Evolutionary conservation across 768 basidiomycete genomes (phyloP), one percentile per base, ranked within the genome.

Genomic region (Lanmaoa rubissima): DNA sequence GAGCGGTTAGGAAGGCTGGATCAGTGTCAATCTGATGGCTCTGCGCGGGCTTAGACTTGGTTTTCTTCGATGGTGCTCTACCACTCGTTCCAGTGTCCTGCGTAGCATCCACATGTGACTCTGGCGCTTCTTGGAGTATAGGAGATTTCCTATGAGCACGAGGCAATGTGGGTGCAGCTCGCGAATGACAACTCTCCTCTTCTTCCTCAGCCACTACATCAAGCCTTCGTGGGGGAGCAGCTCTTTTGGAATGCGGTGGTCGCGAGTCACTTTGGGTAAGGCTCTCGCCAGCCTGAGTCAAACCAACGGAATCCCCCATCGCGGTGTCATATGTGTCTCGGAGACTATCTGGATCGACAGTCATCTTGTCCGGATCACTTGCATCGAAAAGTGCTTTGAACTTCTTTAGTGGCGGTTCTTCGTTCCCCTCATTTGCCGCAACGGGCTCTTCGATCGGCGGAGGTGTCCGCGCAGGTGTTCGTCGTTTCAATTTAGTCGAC

Each of bases 371-470:
- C 31, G 84, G 85, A 64, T 85, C 76, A 42, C 76, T 85, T 10
- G 83, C 81, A 17, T 90, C 88, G 59, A 88, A 90, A 12, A 90
- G 74, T 0, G 83, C 82, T 61, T 83, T 86, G 74, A 85, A 88
- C 68, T 83, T 87, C 65, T 90, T 90, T 28, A 82, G 68, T 3
- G 85, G 81, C 0, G 85, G 88, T 59, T 85, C 84, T 52, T 60
- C 51, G 9, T 21, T 55, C 10, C 39, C 56, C 26, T 58, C 57
- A 17, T 60, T 59, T 28, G 66, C 64, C 17, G 51, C 58, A 21
- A 62, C 42, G 28, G 54, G 55, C 2, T 63, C 56, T 28, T 65
- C 58, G 32, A 52, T 67, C 14, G 68, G 58, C n/a, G 61, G 57
- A 19, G 61, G 57, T 42, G 61, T 64, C 8, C 66, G 65, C 21